phyloP scores from a whole-genome alignment of 2,329 filamentous ascomycete species.

The Aureobasidium mangrovei region DNA sequence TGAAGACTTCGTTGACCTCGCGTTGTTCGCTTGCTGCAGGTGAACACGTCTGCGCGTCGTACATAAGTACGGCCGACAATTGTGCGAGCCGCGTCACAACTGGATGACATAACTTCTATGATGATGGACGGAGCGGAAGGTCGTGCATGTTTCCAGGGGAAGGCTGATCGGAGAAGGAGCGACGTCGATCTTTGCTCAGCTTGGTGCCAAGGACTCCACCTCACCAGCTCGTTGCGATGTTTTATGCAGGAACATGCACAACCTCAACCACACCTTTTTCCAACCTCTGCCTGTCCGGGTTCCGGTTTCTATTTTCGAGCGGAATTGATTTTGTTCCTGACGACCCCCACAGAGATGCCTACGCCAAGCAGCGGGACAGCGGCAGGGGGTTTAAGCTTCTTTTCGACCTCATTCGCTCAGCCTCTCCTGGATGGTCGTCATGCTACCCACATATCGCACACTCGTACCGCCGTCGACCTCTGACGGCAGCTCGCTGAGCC shows the following conservation, averaged over 20 bases:
- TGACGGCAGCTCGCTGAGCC: not conserved
- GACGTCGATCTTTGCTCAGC: not conserved
- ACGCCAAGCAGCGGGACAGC: not conserved
- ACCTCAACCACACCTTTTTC: not conserved
- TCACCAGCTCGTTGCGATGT: not conserved
- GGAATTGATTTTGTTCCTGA: slow-evolving; percentile 4
- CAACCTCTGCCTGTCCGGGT: not conserved
- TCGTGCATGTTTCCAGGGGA: slow-evolving; percentile 4
- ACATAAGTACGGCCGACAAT: not conserved
- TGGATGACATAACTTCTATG: slow-evolving; percentile 7
- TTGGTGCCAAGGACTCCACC: not conserved
- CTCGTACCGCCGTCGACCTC: not conserved
- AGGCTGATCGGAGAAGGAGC: not conserved
- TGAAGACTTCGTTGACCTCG: too few relatives aligned
- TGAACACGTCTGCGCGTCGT: too few relatives aligned
- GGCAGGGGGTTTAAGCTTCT: slow-evolving; percentile 2
- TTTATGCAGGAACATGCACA: slow-evolving; percentile 1
- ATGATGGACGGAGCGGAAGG: slow-evolving; percentile 8
- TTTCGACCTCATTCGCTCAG: slow-evolving; percentile 5
- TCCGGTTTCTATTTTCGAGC: slow-evolving; percentile 5
- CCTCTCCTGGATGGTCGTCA: not conserved
- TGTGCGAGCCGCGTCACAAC: slow-evolving; percentile 6
- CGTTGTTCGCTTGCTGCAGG: too few relatives aligned
- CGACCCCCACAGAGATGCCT: not conserved
- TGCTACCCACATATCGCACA: slow-evolving; percentile 7